A percentile compares a stretch with the other conserved stretches of the same genome.
Conservation (phyloP, 192 early-diverging fungal species). For the Dispira simplex region DNA sequence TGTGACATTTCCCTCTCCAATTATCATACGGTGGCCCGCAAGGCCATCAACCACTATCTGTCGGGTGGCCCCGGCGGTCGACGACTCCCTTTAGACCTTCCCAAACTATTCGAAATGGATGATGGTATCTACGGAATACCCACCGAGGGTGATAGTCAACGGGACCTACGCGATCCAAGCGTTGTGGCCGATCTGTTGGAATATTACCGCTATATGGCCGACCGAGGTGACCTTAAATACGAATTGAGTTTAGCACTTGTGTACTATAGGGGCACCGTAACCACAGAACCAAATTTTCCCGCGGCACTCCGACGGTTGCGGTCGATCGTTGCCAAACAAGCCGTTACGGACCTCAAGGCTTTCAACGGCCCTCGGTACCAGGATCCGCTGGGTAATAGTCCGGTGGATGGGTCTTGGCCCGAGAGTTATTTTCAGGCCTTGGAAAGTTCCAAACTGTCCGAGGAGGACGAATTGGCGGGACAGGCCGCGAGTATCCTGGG, state of each 20-base stretch:
- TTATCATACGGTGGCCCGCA: slow-evolving; percentile 67
- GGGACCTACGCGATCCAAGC: slow-evolving; percentile 26
- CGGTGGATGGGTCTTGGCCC: slow-evolving; percentile 1
- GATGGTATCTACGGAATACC: slow-evolving; percentile 81
- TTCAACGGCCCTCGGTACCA: not conserved
- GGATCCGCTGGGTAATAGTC: not conserved
- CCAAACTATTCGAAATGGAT: slow-evolving; percentile 53
- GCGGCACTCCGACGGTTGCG: slow-evolving; percentile 17
- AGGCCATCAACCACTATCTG: slow-evolving; percentile 46
- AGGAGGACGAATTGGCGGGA: slow-evolving; percentile 27
- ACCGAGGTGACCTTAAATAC: slow-evolving; percentile 37
- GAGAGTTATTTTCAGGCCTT: not conserved
- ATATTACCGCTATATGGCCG: slow-evolving; percentile 53
- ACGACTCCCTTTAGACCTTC: slow-evolving; percentile 43
- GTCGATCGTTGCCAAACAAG: slow-evolving; percentile 6
- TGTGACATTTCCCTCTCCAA: slow-evolving; percentile 63
- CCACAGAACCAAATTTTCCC: slow-evolving; percentile 18
- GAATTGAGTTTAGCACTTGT: slow-evolving; percentile 62
- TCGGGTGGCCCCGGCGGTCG: slow-evolving; percentile 76
- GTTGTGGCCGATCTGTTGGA: slow-evolving; percentile 62
- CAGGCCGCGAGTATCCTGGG: slow-evolving; percentile 70
- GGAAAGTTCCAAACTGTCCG: not conserved
- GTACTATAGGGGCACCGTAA: slow-evolving; percentile 60
- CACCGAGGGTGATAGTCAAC: slow-evolving; percentile 31
- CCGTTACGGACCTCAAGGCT: not conserved